Evolutionary conservation across 2,329 filamentous ascomycete genomes (phyloP).

Genomic region (Fusarium tuaranense): DNA sequence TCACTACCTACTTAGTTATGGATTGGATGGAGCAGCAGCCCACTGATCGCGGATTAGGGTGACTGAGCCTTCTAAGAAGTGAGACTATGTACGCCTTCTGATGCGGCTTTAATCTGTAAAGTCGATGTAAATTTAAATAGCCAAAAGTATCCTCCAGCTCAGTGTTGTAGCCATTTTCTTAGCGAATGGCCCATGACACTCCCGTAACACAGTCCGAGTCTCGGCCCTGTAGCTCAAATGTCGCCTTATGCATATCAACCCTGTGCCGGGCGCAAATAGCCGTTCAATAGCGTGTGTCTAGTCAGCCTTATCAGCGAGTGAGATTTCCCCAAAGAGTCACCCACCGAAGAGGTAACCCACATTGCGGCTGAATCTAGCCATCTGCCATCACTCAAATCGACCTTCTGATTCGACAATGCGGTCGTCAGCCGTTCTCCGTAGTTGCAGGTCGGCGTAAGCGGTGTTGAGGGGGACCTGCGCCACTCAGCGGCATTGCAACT

Average conservation of each 20-base stretch:
- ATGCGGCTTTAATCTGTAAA: neutral
- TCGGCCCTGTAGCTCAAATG: neutral
- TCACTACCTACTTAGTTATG: neutral
- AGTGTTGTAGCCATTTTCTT: neutral
- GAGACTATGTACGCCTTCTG: neutral
- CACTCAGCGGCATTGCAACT: neutral
- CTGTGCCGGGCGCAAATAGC: neutral
- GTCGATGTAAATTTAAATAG: neutral
- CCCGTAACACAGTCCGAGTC: neutral
- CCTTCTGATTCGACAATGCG: neutral
- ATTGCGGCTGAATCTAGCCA: neutral
- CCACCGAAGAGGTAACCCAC: neutral
- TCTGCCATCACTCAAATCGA: neutral
- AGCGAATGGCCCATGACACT: neutral
- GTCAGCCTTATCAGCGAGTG: neutral
- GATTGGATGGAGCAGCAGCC: neutral
- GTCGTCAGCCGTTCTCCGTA: neutral
- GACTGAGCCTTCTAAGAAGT: neutral
- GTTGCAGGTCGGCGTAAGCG: neutral
- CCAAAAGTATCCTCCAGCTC: neutral
- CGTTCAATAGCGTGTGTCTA: neutral
- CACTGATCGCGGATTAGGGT: neutral
- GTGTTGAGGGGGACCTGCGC: neutral
- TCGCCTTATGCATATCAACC: neutral
- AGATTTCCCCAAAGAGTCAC: neutral